Conservation (phyloP, 495 filamentous ascomycete genomes). For the Hypomontagnella monticulosa region DNA sequence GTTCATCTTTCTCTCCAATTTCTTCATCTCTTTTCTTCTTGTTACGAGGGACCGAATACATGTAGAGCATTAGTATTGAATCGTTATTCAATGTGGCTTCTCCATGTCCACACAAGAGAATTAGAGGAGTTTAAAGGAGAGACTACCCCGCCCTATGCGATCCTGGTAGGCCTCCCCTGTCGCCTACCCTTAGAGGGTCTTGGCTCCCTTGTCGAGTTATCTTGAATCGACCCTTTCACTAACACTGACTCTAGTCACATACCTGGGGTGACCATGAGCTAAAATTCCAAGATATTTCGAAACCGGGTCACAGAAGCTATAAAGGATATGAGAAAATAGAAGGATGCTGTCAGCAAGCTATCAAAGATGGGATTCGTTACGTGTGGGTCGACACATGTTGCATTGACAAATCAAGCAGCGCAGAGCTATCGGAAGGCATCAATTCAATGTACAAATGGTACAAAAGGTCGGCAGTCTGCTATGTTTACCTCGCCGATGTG, state of each 20-base stretch:
- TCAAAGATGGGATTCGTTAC: constrained; percentile 15
- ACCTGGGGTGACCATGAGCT: constrained; percentile 15
- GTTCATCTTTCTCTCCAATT: background rate
- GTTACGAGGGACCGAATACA: background rate
- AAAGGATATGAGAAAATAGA: constrained; percentile 13
- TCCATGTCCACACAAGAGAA: constrained; percentile 27
- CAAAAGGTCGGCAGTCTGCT: constrained; percentile 18
- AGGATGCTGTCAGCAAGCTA: constrained; percentile 24
- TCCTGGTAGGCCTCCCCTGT: constrained; percentile 16
- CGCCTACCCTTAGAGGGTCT: background rate
- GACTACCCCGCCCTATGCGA: constrained; percentile 16
- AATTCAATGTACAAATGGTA: constrained; percentile 54
- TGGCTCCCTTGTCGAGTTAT: background rate
- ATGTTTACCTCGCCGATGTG: constrained; percentile 30
- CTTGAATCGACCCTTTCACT: background rate
- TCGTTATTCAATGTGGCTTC: constrained; percentile 21
- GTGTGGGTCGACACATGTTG: constrained; percentile 33
- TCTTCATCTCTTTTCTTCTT: background rate
- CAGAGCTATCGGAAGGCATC: constrained; percentile 40
- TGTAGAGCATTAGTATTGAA: background rate
- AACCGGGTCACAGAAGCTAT: background rate
- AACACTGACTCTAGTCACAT: constrained; percentile 14
- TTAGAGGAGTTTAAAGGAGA: constrained; percentile 23
- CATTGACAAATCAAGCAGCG: constrained; percentile 29
- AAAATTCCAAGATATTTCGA: constrained; percentile 18